A percentile compares a stretch with the other conserved stretches of the same genome.
phyloP scores from a whole-genome alignment of 306 rosid species.

The Abrus pulchellus region DNA sequence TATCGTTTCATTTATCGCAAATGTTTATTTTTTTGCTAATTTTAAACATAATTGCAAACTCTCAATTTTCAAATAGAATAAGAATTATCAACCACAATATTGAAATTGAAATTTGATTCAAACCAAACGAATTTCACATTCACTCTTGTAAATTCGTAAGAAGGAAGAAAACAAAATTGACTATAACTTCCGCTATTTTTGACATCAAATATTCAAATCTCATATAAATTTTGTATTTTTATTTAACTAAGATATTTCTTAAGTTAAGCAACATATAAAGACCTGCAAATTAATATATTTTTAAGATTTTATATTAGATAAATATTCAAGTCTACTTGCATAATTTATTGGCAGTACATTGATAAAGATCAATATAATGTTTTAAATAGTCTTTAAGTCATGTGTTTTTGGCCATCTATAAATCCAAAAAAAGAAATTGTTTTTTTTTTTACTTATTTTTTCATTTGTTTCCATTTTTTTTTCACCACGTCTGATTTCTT shows the following conservation, averaged over 20 bases:
- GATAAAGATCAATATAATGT: no score
- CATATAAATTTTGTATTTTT: background rate
- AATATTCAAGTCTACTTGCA: no score
- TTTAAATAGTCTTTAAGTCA: no score
- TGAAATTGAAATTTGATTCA: no score
- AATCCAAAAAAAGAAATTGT: background rate
- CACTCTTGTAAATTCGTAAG: slow-evolving; percentile 11
- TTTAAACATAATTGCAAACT: background rate
- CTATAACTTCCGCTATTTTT: background rate
- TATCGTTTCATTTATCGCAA: no score
- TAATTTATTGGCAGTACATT: no score
- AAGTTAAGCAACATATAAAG: background rate
- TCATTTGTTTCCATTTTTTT: background rate
- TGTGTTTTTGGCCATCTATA: background rate
- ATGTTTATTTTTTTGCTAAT: background rate
- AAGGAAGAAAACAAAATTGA: background rate
- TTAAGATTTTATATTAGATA: no score
- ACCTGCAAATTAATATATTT: no score
- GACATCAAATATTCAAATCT: background rate
- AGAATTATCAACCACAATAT: background rate
- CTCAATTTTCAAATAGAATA: background rate
- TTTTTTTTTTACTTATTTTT: no score
- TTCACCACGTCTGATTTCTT: background rate
- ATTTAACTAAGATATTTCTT: background rate
- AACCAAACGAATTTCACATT: background rate